Evolutionary conservation across 2,329 filamentous ascomycete species (phyloP).

Genomic region (Neurospora sp.): DNA sequence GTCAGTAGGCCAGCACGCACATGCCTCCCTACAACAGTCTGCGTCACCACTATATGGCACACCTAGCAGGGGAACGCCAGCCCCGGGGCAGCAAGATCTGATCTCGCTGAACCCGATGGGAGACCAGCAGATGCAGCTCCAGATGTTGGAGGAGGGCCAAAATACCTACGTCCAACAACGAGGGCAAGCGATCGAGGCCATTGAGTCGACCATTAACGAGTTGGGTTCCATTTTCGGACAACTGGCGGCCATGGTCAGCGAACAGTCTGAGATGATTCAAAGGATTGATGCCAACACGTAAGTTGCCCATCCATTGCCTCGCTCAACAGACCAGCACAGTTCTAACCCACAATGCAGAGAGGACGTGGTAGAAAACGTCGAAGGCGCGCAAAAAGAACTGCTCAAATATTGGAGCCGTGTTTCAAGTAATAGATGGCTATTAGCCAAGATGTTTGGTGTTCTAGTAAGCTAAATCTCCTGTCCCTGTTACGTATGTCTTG

Average conservation of each 20-base stretch:
- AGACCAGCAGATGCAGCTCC: constrained; percentile 63
- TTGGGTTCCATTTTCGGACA: constrained; percentile 76
- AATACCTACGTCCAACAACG: constrained; percentile 90
- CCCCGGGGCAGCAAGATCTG: constrained; percentile 57
- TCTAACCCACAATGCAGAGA: constrained; percentile 43
- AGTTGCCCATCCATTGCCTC: not conserved
- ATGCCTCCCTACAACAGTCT: constrained; percentile 59
- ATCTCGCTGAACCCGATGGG: constrained; percentile 72
- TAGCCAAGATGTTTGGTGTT: constrained; percentile 81
- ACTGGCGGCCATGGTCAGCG: constrained; percentile 89
- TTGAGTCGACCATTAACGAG: constrained; percentile 90
- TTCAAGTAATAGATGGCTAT: constrained; percentile 88
- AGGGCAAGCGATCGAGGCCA: constrained; percentile 92
- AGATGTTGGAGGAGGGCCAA: constrained; percentile 87
- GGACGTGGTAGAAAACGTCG: constrained; percentile 96
- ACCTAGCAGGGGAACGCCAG: constrained; percentile 56
- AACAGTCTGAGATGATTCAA: constrained; percentile 97
- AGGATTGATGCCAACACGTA: constrained; percentile 76
- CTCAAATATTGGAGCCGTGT: constrained; percentile 96
- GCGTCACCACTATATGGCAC: constrained; percentile 83
- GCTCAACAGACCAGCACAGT: not conserved
- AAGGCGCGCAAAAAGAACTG: constrained; percentile 87
- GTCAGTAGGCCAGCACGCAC: constrained; percentile 69
- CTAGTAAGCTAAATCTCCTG: constrained; percentile 55
- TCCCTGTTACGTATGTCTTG: constrained; percentile 23